Conservation (phyloP, 257 asterid genomes). For the Lantana camara region DNA sequence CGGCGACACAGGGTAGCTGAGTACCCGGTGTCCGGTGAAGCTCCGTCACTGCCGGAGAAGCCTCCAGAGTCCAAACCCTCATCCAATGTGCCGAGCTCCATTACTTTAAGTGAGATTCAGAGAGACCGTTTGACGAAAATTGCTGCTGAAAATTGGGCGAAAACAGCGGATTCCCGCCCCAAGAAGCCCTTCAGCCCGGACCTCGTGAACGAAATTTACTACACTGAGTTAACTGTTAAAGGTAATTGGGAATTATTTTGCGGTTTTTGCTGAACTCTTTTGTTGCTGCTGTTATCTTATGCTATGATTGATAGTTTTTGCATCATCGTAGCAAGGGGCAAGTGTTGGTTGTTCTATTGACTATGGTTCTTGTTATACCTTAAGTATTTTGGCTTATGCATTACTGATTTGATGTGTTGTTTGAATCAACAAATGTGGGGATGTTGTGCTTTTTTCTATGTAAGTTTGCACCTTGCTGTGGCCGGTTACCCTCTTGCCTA, state of each 20-base stretch:
- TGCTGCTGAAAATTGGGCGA: conserved; percentile 81
- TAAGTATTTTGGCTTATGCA: not conserved
- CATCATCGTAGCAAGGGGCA: not conserved
- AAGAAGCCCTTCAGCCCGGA: conserved; percentile 73
- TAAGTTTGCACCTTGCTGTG: conserved; percentile 15
- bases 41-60: conserved; percentile 41
- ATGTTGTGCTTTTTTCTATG: not conserved
- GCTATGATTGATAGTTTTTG: not conserved
- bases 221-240: conserved; percentile 75
- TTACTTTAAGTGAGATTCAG: conserved; percentile 88
- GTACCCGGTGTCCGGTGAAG: conserved; percentile 63
- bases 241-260: conserved; percentile 41
- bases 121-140: conserved; percentile 84
- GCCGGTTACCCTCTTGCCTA: conserved; percentile 1
- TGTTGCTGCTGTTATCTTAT: not conserved
- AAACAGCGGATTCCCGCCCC: conserved; percentile 47
- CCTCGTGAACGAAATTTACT: conserved; percentile 78
- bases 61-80: conserved; percentile 61
- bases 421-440: not conserved
- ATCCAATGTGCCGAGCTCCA: conserved; percentile 62
- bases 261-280: not conserved
- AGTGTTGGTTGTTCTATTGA: not conserved
- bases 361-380: not conserved
- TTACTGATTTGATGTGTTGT: not conserved
- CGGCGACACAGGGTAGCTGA: conserved; percentile 95